Percentiles rank a stretch among this genome's conserved stretches.
These are phyloP conservation scores for Gonium pectorale DNA, from an alignment of 139 green algal genomes.

Conservation along the genomic window DNA sequence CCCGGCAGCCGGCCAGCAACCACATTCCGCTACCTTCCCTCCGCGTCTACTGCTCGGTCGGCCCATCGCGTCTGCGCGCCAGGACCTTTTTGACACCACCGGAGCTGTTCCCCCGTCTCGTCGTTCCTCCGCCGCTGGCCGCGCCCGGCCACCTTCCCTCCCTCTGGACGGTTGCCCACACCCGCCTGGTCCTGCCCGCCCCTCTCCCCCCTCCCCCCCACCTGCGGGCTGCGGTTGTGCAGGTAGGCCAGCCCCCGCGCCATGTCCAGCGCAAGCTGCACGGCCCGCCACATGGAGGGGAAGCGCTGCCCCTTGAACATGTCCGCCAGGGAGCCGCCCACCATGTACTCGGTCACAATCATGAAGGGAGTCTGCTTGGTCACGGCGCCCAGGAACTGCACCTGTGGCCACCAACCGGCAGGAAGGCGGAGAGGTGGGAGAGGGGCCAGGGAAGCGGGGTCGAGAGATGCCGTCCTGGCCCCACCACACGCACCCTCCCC, in stretches of 20 bases:
- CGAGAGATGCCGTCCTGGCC: not conserved
- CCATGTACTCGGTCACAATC: conserved; percentile 80
- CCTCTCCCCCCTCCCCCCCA: conserved; percentile 23
- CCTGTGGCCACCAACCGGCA: conserved; percentile 39
- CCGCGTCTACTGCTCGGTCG: too few relatives aligned
- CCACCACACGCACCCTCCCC: not conserved
- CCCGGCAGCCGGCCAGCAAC: too few relatives aligned
- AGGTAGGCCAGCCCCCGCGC: conserved; percentile 91
- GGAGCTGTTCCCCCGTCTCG: too few relatives aligned
- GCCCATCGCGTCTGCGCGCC: too few relatives aligned
- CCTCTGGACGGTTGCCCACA: not conserved
- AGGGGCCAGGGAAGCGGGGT: not conserved
- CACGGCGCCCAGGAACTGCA: conserved; percentile 90
- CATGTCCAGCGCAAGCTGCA: conserved; percentile 90
- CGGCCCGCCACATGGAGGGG: conserved; percentile 59
- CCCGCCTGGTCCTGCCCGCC: not conserved
- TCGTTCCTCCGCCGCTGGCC: too few relatives aligned
- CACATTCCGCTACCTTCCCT: too few relatives aligned
- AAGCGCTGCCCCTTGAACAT: conserved; percentile 53
- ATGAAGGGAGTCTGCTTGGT: conserved; percentile 90
- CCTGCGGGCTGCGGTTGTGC: conserved; percentile 78
- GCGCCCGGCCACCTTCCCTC: too few relatives aligned
- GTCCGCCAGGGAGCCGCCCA: conserved; percentile 56
- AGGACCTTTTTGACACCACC: too few relatives aligned
- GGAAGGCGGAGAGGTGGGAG: not conserved